Evolutionary conservation across 495 filamentous ascomycete genomes (phyloP), one percentile per base, ranked within the genome.

Genomic region (Aspergillus indologenus): DNA sequence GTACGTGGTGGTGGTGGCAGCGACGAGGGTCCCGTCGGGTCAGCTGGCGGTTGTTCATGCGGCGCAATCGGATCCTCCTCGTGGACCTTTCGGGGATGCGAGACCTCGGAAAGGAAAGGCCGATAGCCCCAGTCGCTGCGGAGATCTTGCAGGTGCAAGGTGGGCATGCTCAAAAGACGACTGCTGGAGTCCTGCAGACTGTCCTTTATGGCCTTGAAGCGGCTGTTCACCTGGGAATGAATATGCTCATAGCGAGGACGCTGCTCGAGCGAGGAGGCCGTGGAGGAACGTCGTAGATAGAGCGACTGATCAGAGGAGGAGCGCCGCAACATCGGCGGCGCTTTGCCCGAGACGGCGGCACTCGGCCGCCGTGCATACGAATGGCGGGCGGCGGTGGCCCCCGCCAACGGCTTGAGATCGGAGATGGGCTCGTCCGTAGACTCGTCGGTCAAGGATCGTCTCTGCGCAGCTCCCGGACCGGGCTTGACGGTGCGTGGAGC

Each of bases 181-280:
- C 91, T 90, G 57, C 81, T 90, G 12, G 87, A 86, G 65, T 93
- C 92, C 69, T 87, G 85, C 59, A 87, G 83, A 69, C 85, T 95
- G 67, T 98, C 93, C 65, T 85, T 88, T 71, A 98, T 94, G 2
- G 93, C 93, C 74, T 96, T 96, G 63, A 94, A 75, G 26, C 93
- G 83, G 57, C 88, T 90, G 63, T 97, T 98, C 55, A 91, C 87
- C 66, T 90, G 86, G 12, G 76, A 72, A 47, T 87, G 83, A 7
- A 95, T 83, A 73, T 93, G 79, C 52, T 87, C 82, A 71, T 93
- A 98, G 46, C 87, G 83, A n/a, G 84, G 81, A 60, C 94, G 91
- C 65, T 96, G 90, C 2, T 92, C 93, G 6, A 95, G 75, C 1
- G 92, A 95, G 0, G 92, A 91, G 0, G 87, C 87, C 8, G 83